Evolutionary conservation across 768 basidiomycete species (phyloP), one percentile per base, ranked within the genome.

Genomic region (Amanita jacksonii): DNA sequence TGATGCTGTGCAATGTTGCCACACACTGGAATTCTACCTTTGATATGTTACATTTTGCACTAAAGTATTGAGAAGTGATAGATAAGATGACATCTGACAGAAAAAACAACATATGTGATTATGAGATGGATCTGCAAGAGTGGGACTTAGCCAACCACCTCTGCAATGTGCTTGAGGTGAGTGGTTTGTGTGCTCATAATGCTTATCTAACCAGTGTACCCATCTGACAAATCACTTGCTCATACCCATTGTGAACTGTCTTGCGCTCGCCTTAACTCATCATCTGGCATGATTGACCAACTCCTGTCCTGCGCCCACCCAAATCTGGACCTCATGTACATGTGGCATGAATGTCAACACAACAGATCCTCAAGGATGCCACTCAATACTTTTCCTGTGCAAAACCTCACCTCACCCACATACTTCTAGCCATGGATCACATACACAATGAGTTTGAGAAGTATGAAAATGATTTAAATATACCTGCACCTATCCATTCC

Each of bases 1-100:
- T 40, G 38, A 62, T 69, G 50, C 67, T 67, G 1, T 54, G 60
- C 3, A 62, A 73, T 46, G 61, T 70, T 1, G 19, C 46, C 3
- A 68, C 67, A 0, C 48, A 56, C 0, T 69, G 66, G 68, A n/a
- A n/a, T n/a, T n/a, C n/a, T n/a, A n/a, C n/a, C n/a, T n/a, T n/a
- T n/a, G n/a, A n/a, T n/a, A n/a, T 71, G 65, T 46, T 69, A 1
- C 37, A 52, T 3, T 59, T 63, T 48, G 60, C 61, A 0, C 10
- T 60, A 5, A 35, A 59, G 7, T 61, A 67, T 46, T 47, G 53
- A 7, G 22, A 15, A 5, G 62, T 57, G 1, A 39, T 66, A 31
- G 47, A 62, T 12, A 19, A 35, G 9, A 49, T 66, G 4, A 63
- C 58, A 3, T 48, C 25, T 5, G 47, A 57, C 8, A 30, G 45